Evolutionary conservation across 108 stramenopile genomes (phyloP).

Genomic region (Cyclotella baltica): DNA sequence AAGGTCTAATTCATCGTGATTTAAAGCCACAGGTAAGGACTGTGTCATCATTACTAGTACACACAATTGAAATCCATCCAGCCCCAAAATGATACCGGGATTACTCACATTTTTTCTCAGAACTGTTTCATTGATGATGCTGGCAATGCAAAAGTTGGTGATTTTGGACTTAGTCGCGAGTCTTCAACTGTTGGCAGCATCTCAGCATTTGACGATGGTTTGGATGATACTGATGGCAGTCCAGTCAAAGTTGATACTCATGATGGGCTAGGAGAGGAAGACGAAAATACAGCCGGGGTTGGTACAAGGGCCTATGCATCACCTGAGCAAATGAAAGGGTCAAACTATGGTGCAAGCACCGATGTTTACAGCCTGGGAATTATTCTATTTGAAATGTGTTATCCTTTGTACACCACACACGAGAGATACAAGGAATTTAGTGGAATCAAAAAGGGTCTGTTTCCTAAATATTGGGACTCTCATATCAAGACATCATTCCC

Average conservation of each 20-base stretch:
- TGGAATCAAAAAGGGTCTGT: conserved; percentile 39
- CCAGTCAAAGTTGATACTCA: background rate
- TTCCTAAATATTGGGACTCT: conserved; percentile 71
- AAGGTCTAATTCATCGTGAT: conserved; percentile 91
- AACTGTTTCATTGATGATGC: conserved; percentile 87
- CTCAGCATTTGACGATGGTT: conserved; percentile 23
- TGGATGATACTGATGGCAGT: conserved; percentile 4
- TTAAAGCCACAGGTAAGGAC: conserved; percentile 70
- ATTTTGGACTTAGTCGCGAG: conserved; percentile 88
- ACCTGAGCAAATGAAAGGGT: conserved; percentile 93
- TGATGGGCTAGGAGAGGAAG: conserved; percentile 23
- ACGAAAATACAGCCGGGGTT: conserved; percentile 88
- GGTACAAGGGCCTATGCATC: conserved; percentile 94
- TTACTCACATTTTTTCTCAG: conserved; percentile 13
- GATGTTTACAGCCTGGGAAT: conserved; percentile 95
- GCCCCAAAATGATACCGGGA: background rate
- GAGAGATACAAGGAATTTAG: conserved; percentile 61
- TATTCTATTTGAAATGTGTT: conserved; percentile 95
- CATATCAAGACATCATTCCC: conserved; percentile 63
- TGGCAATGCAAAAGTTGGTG: conserved; percentile 86
- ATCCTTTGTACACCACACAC: conserved; percentile 91
- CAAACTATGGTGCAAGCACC: conserved; percentile 92
- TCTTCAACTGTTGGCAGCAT: conserved; percentile 47
- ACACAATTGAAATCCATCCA: background rate
- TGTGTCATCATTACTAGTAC: background rate